Evolutionary conservation across 2,329 filamentous ascomycete genomes (phyloP).

Genomic region (Claviceps sp.): DNA sequence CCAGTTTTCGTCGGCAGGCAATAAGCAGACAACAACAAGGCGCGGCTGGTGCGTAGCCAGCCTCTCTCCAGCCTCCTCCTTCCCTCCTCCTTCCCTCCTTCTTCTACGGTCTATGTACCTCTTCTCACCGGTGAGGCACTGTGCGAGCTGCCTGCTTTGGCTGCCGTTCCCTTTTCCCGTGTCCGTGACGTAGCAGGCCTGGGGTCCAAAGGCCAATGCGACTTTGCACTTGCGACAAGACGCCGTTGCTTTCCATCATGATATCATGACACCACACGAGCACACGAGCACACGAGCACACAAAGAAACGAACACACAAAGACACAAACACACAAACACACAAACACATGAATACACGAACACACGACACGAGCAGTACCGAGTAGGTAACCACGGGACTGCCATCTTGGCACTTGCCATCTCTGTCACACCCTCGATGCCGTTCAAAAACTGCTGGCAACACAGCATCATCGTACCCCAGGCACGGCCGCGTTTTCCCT

Average conservation of each 20-base stretch:
- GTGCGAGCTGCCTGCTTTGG: background rate
- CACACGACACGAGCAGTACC: too few species aligned
- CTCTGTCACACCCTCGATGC: slow-evolving; percentile 2
- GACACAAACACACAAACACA: too few species aligned
- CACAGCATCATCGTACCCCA: slow-evolving; percentile 1
- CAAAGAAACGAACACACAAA: too few species aligned
- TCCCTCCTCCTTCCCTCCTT: background rate
- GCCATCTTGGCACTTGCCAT: slow-evolving; percentile 3
- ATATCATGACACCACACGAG: background rate
- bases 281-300: too few species aligned
- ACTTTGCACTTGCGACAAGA: background rate
- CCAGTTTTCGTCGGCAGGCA: too few species aligned
- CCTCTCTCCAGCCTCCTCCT: background rate
- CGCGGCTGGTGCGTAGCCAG: background rate
- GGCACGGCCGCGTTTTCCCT: background rate
- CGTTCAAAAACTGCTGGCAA: background rate
- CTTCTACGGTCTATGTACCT: background rate
- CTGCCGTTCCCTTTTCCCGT: background rate
- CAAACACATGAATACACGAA: too few species aligned
- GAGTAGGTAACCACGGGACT: background rate
- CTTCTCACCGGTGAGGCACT: background rate
- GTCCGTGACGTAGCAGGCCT: background rate
- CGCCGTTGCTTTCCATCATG: background rate
- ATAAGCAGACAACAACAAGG: too few species aligned
- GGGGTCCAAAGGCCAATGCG: background rate